Evolutionary conservation across 2,329 filamentous ascomycete genomes (phyloP).

Genomic region (Monosporascus sp.): DNA sequence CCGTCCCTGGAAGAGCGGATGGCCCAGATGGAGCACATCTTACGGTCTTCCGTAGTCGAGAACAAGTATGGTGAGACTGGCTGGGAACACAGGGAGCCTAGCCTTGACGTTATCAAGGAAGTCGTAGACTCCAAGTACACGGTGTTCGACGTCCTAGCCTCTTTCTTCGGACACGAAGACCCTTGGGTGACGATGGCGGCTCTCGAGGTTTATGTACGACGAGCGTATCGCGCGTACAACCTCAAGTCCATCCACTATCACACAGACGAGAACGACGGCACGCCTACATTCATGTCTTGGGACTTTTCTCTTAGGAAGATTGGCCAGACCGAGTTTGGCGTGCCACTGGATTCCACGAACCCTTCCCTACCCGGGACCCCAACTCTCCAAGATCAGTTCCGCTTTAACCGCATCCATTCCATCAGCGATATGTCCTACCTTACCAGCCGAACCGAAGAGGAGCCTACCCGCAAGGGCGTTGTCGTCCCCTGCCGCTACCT

Average conservation of each 20-base stretch:
- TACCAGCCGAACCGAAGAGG: slow-evolving; percentile 63
- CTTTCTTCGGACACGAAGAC: slow-evolving; percentile 93
- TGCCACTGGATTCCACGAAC: slow-evolving; percentile 71
- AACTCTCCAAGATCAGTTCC: slow-evolving; percentile 42
- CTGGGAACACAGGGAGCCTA: slow-evolving; percentile 92
- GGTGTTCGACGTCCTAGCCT: slow-evolving; percentile 90
- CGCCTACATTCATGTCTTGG: slow-evolving; percentile 79
- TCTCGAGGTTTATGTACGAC: slow-evolving; percentile 91
- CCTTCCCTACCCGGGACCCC: slow-evolving; percentile 82
- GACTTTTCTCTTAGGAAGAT: slow-evolving; percentile 94
- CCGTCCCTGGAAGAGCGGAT: slow-evolving; percentile 93
- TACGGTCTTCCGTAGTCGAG: slow-evolving; percentile 90
- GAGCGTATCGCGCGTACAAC: slow-evolving; percentile 93
- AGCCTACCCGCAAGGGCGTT: slow-evolving; percentile 85
- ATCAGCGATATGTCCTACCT: slow-evolving; percentile 97
- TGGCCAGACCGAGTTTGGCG: slow-evolving; percentile 82
- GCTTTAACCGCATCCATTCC: slow-evolving; percentile 80
- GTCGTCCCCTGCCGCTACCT: slow-evolving; percentile 91
- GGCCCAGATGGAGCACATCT: slow-evolving; percentile 96
- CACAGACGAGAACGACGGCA: slow-evolving; percentile 59
- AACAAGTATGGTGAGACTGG: slow-evolving; percentile 97
- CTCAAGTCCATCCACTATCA: slow-evolving; percentile 87
- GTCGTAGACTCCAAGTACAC: slow-evolving; percentile 98
- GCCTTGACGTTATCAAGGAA: slow-evolving; percentile 87
- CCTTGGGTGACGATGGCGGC: slow-evolving; percentile 91